Evolutionary conservation across 78 protist species (phyloP).

Genomic region (Polysphondylium violaceum): DNA sequence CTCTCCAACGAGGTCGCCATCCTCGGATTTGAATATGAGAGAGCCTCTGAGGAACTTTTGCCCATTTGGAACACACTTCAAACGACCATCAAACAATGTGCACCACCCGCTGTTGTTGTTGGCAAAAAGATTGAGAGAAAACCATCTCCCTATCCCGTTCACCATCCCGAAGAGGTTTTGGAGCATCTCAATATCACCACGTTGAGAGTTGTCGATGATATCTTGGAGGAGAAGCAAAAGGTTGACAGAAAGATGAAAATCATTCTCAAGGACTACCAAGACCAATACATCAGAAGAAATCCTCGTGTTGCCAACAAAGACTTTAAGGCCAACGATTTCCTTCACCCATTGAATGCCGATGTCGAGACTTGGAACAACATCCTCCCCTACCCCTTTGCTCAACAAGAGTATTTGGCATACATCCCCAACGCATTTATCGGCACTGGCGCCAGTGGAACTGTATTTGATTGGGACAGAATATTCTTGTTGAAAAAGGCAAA

Average conservation of each 20-base stretch:
- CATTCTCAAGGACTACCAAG: constrained; percentile 31
- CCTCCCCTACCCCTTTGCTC: constrained; percentile 30
- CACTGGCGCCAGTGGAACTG: constrained; percentile 28
- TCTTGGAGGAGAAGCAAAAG: constrained; percentile 24
- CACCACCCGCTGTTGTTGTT: constrained; percentile 31
- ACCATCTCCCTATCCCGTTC: constrained; percentile 34
- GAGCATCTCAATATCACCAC: not conserved
- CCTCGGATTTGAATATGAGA: constrained; percentile 48
- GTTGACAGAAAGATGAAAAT: constrained; percentile 44
- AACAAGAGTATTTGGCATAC: constrained; percentile 63
- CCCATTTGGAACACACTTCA: constrained; percentile 40
- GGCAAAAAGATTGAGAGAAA: not conserved
- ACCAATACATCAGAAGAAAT: constrained; percentile 7
- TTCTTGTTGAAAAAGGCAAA: not conserved
- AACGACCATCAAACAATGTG: not conserved
- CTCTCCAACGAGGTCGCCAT: constrained; percentile 30
- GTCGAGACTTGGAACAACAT: constrained; percentile 58
- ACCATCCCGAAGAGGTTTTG: constrained; percentile 38
- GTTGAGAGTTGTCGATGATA: constrained; percentile 23
- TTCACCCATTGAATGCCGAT: constrained; percentile 42
- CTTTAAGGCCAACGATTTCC: constrained; percentile 38
- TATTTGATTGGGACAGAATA: constrained; percentile 62
- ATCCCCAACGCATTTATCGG: constrained; percentile 36
- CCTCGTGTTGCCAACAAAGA: constrained; percentile 7
- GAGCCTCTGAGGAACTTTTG: constrained; percentile 31